Evolutionary conservation across 2,329 filamentous ascomycete genomes (phyloP), one percentile per base, ranked within the genome.

Genomic region (Exophiala lecanii-corni): DNA sequence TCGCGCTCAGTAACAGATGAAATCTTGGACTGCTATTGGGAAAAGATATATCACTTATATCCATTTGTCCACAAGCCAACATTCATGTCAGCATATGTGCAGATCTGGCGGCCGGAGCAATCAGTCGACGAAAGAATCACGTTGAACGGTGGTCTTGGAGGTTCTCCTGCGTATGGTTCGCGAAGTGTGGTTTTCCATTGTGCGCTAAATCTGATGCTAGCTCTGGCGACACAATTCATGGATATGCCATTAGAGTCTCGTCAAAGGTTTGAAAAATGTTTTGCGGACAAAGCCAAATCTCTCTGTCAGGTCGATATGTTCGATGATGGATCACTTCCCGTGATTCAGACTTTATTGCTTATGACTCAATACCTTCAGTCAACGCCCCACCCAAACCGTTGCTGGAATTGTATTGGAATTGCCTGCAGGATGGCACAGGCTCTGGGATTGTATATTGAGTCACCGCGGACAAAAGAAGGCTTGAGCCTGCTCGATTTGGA

Each of bases 131-230:
- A 50, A 9, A 47, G 54, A 5, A 49, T 52, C 12, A 49, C 57
- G 5, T 43, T 59, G 6, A 55, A 59, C 4, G 57, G 66, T 6
- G 68, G 66, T 0, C 55, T 70, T 3, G 67, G 60, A 4, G 59
- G 56, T 6, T 45, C 43, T 13, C 53, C 39, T 5, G 58, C 63
- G 12, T 64, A 59, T 1, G 61, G 58, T 2, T 53, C 62, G 2
- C 57, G 55, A 23, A 62, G 62, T 0, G 62, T 65, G 9, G 60
- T 68, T 5, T 71, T 72, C 35, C 62, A 68, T 41, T 65, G 58
- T 23, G 64, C 67, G 1, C 55, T 72, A 21, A 72, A 72, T 43
- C 51, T 57, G 9, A 63, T 72, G 2, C 69, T 73, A 23, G 65
- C 67, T 0, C 56, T 73, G 2, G 67, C 62, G 1, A 64, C 62